Conservation (phyloP, 176 grass and related monocot genomes). For the Zea luxurians region DNA sequence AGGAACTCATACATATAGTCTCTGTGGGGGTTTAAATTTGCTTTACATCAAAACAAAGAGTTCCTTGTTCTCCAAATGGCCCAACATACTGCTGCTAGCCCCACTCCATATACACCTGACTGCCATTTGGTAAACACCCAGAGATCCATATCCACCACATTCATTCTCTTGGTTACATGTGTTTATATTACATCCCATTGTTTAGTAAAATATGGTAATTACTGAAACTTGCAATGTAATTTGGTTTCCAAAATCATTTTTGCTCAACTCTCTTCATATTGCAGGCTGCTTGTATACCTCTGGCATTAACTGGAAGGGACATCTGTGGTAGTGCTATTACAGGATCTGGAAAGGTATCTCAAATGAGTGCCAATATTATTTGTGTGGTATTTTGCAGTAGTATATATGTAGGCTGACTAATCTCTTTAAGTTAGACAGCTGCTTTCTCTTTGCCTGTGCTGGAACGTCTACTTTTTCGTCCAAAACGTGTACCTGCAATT, state of each 20-base stretch:
- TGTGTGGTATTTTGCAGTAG: conserved; percentile 20
- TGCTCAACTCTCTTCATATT: conserved; percentile 34
- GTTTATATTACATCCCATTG: conserved; percentile 4
- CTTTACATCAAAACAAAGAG: too few relatives aligned
- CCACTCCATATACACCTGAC: too few relatives aligned
- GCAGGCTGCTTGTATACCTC: conserved; percentile 94
- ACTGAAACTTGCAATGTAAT: not conserved
- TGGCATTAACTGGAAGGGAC: conserved; percentile 91
- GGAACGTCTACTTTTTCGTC: conserved; percentile 88
- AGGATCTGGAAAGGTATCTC: conserved; percentile 87
- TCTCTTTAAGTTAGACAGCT: conserved; percentile 76
- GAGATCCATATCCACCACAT: not conserved
- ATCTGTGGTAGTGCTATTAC: conserved; percentile 99
- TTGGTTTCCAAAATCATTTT: conserved; percentile 24
- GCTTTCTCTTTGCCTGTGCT: conserved; percentile 83
- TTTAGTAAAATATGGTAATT: not conserved
- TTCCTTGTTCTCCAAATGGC: too few relatives aligned
- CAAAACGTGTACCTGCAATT: conserved; percentile 83
- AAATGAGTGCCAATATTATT: conserved; percentile 21
- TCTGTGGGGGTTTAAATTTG: too few relatives aligned
- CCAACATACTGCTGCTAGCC: too few relatives aligned
- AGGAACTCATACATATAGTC: too few relatives aligned
- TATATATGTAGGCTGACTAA: conserved; percentile 30
- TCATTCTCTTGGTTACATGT: not conserved
- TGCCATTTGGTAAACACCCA: too few relatives aligned